Evolutionary conservation across 2,329 filamentous ascomycete species (phyloP).

Genomic region (Neonectria neomacrospora): DNA sequence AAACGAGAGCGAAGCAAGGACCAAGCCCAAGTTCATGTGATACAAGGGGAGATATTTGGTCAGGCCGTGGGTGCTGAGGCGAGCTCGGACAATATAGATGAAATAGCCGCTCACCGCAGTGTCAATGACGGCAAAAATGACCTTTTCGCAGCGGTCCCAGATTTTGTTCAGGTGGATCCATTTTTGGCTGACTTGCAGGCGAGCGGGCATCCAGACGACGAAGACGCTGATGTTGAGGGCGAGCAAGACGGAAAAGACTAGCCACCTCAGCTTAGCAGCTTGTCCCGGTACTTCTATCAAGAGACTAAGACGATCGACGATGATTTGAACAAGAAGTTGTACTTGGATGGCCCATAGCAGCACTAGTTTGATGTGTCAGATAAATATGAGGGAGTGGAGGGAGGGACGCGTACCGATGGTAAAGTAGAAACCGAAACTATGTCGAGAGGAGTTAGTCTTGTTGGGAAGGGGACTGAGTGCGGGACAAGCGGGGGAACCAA

Average conservation of each 20-base stretch:
- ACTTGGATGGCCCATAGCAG: slow-evolving; percentile 56
- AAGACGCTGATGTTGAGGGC: slow-evolving; percentile 64
- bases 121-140: slow-evolving; percentile 62
- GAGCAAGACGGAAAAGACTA: slow-evolving; percentile 57
- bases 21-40: slow-evolving; percentile 44
- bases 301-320: slow-evolving; percentile 63
- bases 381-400: fast-evolving
- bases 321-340: slow-evolving; percentile 64
- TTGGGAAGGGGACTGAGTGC: fast-evolving
- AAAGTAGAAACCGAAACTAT: slow-evolving; percentile 41
- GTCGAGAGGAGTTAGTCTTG: neutral
- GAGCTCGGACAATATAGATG: slow-evolving; percentile 56
- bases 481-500: slow-evolving; percentile 1
- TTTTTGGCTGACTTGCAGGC: slow-evolving; percentile 53
- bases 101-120: slow-evolving; percentile 62
- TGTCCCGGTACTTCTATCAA: slow-evolving; percentile 54
- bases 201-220: slow-evolving; percentile 64
- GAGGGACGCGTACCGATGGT: slow-evolving; percentile 29
- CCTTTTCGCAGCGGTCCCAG: slow-evolving; percentile 65
- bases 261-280: slow-evolving; percentile 55
- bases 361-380: slow-evolving; percentile 21
- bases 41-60: slow-evolving; percentile 60
- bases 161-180: slow-evolving; percentile 59
- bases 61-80: slow-evolving; percentile 59
- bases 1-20: slow-evolving; percentile 41